phyloP scores from a whole-genome alignment of 176 grass and related monocot genomes.

The Cenchrus americanus region DNA sequence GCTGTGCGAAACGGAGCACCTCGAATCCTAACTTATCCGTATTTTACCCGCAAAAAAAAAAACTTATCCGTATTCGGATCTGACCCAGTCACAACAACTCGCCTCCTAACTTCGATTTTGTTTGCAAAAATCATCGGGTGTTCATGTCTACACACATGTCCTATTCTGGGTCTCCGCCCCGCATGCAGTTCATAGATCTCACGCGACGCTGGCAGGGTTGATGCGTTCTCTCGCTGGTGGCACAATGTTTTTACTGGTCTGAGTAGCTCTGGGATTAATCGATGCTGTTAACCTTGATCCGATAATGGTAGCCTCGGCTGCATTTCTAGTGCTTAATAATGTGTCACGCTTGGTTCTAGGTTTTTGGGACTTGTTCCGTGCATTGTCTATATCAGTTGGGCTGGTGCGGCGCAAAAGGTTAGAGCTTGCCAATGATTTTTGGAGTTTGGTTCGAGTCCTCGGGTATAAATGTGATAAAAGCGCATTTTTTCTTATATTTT shows the following conservation, averaged over 20 bases:
- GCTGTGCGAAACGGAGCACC: too few species aligned
- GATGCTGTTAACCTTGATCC: not conserved
- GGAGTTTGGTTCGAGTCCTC: not conserved
- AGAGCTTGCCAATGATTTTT: not conserved
- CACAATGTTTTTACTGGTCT: not conserved
- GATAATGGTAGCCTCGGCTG: not conserved
- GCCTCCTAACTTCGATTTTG: too few species aligned
- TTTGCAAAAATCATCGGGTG: too few species aligned
- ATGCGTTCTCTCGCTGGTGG: too few species aligned
- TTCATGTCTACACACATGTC: too few species aligned
- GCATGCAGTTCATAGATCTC: not conserved
- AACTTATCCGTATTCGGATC: too few species aligned
- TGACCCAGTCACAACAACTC: too few species aligned
- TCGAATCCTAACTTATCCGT: too few species aligned
- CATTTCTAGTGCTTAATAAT: not conserved
- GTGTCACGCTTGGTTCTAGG: not conserved
- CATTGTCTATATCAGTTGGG: not conserved
- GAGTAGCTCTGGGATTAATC: not conserved
- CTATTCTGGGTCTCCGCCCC: too few species aligned
- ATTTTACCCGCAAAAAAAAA: too few species aligned
- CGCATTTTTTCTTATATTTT: not conserved
- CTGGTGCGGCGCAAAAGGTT: not conserved
- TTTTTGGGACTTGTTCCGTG: not conserved
- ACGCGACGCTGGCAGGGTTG: not conserved
- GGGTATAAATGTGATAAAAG: not conserved